Percentiles rank a stretch among this genome's conserved stretches.
Evolutionary conservation across 345 rosid species (phyloP).

Genomic region (Salix udensis): DNA sequence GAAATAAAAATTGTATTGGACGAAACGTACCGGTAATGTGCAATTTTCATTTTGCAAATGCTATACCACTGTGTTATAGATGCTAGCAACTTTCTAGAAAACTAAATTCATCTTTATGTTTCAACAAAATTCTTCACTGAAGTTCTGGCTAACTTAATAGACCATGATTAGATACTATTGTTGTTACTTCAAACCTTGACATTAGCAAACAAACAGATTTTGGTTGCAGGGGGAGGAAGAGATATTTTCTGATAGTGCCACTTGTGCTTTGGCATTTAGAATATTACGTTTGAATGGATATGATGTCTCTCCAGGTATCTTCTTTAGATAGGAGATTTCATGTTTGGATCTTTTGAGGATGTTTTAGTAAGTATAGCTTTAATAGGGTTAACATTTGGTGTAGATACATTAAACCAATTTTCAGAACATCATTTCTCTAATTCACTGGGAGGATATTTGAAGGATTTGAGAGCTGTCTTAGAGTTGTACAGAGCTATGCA

Average conservation of each 20-base stretch:
- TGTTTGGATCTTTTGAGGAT: not conserved
- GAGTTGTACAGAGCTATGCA: constrained; percentile 71
- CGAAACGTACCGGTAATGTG: constrained; percentile 57
- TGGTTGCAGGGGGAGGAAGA: constrained; percentile 77
- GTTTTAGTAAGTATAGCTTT: not conserved
- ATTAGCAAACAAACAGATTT: constrained; percentile 42
- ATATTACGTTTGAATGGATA: constrained; percentile 60
- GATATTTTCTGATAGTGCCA: constrained; percentile 49
- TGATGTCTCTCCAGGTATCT: constrained; percentile 65
- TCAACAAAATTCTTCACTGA: not conserved
- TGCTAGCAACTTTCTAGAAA: not conserved
- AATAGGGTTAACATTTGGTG: constrained; percentile 16
- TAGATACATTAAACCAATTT: constrained; percentile 54
- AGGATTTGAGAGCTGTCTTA: constrained; percentile 46
- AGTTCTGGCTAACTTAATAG: not conserved
- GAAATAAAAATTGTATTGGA: constrained; percentile 52
- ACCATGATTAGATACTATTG: not conserved
- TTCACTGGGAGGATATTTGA: constrained; percentile 56
- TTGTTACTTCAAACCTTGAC: constrained; percentile 10
- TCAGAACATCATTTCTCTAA: constrained; percentile 45
- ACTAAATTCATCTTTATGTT: not conserved
- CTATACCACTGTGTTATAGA: not conserved
- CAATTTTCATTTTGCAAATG: not conserved
- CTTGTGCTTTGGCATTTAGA: constrained; percentile 80
- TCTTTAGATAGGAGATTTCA: not conserved